Base-by-base conservation (phyloP, 1,284 basidiomycete species). In the Schizopora paradoxa region DNA sequence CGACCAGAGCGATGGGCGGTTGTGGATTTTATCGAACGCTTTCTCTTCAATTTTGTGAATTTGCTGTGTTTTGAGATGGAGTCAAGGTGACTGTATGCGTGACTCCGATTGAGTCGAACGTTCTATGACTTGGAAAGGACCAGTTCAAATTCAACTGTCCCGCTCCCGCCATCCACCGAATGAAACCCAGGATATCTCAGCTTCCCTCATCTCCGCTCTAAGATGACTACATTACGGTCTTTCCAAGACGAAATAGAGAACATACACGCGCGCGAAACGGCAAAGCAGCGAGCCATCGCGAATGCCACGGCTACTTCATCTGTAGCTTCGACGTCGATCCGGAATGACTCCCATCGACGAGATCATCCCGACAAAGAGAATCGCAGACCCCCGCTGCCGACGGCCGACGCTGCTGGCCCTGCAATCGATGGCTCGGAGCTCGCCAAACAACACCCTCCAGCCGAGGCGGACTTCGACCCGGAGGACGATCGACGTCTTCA, bases 221-320 rank as follows among this genome's bases (percentile, higher is more conserved):
- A 31, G 49, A 85, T 82, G 80, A 74, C 82, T 25, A 76, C 70
- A 47, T 65, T 88, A 58, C 76, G 75, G 41, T 77, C 69, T 43
- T 88, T 88, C 60, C 86, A 88, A 61, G 72, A 64, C 56, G 83
- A 86, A 63, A 88, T 88, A 50, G 79, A 87, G 51, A 74, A 82
- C 54, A 82, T 87, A 57, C 76, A 77, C 47, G 66, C 73, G 52
- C 74, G 77, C 41, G 82, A 86, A 62, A 62, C 76, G 34, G 65
- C 70, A 22, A 84, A 74, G 61, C 79, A 85, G 54, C 75, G 80
- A 34, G 63, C 63, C n/a, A n/a, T n/a, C n/a, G n/a, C n/a, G n/a
- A n/a, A n/a, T n/a, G n/a, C n/a, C n/a, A 14, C 66, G 69, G 35
- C n/a, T n/a, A n/a, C n/a, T n/a, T n/a, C n/a, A n/a, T n/a, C n/a